These are phyloP conservation scores for Penicillium parvum DNA, from an alignment of 495 filamentous ascomycete genomes.

Conservation along the genomic window DNA sequence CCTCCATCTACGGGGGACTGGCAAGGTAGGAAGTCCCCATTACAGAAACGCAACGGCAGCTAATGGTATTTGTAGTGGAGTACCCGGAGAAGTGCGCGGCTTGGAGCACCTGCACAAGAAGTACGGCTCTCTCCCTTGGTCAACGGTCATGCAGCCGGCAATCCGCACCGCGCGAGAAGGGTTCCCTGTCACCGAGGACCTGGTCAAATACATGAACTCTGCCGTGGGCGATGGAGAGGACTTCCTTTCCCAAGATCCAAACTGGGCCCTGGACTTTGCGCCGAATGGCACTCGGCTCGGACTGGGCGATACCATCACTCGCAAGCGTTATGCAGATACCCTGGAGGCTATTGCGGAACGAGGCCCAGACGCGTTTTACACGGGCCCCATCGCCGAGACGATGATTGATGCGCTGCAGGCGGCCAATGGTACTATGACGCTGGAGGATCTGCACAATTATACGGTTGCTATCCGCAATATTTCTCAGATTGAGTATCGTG, in stretches of 20 bases:
- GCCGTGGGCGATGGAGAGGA: conserved; percentile 39
- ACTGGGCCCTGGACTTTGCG: conserved; percentile 84
- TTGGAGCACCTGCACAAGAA: conserved; percentile 69
- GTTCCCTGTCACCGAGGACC: conserved; percentile 65
- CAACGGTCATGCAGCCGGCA: conserved; percentile 63
- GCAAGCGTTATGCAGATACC: conserved; percentile 73
- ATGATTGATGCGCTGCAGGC: conserved; percentile 62
- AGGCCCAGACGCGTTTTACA: conserved; percentile 74
- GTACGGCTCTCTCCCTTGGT: conserved; percentile 69
- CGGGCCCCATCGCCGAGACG: conserved; percentile 64
- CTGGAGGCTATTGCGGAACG: conserved; percentile 66
- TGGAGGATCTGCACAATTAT: conserved; percentile 72
- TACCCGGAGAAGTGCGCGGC: conserved; percentile 80
- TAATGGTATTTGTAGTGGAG: conserved; percentile 46
- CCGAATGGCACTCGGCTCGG: conserved; percentile 68
- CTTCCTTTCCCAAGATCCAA: conserved; percentile 67
- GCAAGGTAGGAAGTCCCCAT: conserved; percentile 45
- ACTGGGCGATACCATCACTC: conserved; percentile 70
- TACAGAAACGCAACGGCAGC: background rate
- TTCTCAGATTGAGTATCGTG: conserved; percentile 65
- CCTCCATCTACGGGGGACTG: conserved; percentile 54
- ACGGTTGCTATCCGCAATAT: conserved; percentile 55
- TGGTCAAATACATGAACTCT: conserved; percentile 62
- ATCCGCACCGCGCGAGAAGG: conserved; percentile 71
- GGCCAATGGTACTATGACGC: conserved; percentile 74